Evolutionary conservation across 257 asterid species (phyloP), one percentile per base, ranked within the genome.

Genomic region (Prunella vulgaris): DNA sequence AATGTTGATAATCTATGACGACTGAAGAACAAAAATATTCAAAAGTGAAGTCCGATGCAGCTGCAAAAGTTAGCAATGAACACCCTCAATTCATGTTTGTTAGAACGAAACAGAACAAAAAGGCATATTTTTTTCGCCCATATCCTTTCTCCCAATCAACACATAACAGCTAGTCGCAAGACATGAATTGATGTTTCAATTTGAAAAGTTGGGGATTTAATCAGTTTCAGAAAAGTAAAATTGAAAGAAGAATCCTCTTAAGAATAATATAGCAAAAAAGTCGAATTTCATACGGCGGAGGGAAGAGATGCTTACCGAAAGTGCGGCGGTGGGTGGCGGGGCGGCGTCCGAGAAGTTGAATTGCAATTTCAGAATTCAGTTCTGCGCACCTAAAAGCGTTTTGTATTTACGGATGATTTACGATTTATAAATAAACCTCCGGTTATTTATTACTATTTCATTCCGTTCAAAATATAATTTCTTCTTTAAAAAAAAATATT

Each of bases 271-370:
- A 0, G 21, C 20, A 28, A 40, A 27, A 25, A 57, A 3, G 2
- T 56, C 27, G 20, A 37, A 18, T 15, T 13, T 10, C 74, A 8
- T 61, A 61, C 67, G 21, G 15, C 4, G 68, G 60, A 9, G 30
- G 13, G 59, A 25, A 27, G 22, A n/a, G 68, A 49, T 12, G 60
- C 46, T 7, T 58, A 51, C 35, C 8, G 66, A 7, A 24, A 61
- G 28, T 42, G 44, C 14, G 73, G 70, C 40, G 54, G 65, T 18
- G 52, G 21, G 70, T 42, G 71, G 71, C 75, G 75, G 79, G 73
- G 70, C 75, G 71, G 79, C 71, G 75, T 14, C 3, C 0, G 38
- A 14, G 2, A 27, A 25, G 12, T 12, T 5, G 21, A 13, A 10
- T 10, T 17, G 38, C 22, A 5, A 14, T 58, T 27, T 52, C 59